phyloP scores from a whole-genome alignment of 805 yeast genomes.

The Cyberlindnera japonica region DNA sequence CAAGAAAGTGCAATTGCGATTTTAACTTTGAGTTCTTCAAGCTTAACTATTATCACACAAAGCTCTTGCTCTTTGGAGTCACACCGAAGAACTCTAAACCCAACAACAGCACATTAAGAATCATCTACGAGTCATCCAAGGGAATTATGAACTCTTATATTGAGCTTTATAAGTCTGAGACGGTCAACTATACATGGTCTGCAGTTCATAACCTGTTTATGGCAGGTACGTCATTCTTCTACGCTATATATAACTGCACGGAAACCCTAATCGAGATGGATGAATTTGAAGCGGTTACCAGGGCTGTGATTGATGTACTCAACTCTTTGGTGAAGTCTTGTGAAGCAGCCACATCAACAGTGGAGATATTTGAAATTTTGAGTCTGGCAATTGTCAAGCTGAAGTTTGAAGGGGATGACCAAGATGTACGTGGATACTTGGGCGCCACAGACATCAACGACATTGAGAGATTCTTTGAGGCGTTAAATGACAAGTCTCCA shows the following conservation, averaged over 20 bases:
- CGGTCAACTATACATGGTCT: slow-evolving; percentile 87
- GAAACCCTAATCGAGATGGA: slow-evolving; percentile 44
- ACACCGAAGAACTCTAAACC: slow-evolving; percentile 65
- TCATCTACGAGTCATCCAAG: slow-evolving; percentile 59
- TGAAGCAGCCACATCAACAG: slow-evolving; percentile 73
- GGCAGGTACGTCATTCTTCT: slow-evolving; percentile 84
- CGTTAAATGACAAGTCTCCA: slow-evolving; percentile 21
- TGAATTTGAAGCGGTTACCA: slow-evolving; percentile 45
- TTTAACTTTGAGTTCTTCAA: slow-evolving; percentile 69
- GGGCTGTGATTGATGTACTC: slow-evolving; percentile 53
- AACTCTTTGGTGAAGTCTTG: slow-evolving; percentile 62
- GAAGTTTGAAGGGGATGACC: slow-evolving; percentile 32
- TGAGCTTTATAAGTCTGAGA: slow-evolving; percentile 49
- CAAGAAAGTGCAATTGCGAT: slow-evolving; percentile 63
- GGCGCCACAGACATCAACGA: slow-evolving; percentile 20
- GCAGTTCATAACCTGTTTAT: slow-evolving; percentile 85
- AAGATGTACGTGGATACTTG: background rate
- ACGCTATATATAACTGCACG: slow-evolving; percentile 68
- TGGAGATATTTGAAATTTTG: slow-evolving; percentile 66
- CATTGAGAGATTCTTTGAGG: slow-evolving; percentile 26
- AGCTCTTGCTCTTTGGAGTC: slow-evolving; percentile 69
- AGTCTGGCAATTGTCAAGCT: slow-evolving; percentile 68
- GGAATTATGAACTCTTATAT: slow-evolving; percentile 63
- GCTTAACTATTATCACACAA: slow-evolving; percentile 73
- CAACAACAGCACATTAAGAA: slow-evolving; percentile 47